A percentile compares a stretch with the other conserved stretches of the same genome.
phyloP scores from a whole-genome alignment of 176 grass and related monocot genomes.

The Carex myosuroides region DNA sequence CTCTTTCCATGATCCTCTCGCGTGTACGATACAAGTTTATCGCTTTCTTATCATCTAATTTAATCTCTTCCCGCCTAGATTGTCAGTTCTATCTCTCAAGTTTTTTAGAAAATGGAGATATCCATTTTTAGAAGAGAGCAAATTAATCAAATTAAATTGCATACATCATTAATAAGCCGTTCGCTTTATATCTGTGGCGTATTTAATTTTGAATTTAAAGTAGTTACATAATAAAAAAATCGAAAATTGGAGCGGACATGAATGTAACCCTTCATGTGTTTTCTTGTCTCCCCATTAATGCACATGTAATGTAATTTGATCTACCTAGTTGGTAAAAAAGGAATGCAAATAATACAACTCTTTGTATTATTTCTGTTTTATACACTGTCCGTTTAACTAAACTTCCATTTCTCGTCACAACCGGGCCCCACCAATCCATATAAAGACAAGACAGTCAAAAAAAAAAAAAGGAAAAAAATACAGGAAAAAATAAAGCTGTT shows the following conservation, averaged over 20 bases:
- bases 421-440: not conserved
- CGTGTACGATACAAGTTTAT: constrained; percentile 4
- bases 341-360: not conserved
- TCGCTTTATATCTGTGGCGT: not conserved
- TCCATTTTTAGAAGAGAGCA: not conserved
- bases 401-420: not conserved
- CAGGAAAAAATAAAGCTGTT: not conserved
- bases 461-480: not conserved
- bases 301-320: not conserved
- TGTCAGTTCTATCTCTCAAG: not conserved
- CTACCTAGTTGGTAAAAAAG: not conserved
- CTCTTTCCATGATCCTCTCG: not conserved
- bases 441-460: not conserved
- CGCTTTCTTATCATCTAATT: not conserved
- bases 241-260: not conserved
- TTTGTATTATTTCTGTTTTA: not conserved
- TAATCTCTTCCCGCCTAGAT: constrained; percentile 1
- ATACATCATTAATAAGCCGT: not conserved
- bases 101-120: not conserved
- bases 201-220: not conserved
- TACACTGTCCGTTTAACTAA: constrained; percentile 6
- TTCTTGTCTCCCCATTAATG: constrained; percentile 7
- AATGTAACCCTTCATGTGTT: not conserved
- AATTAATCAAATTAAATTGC: not conserved
- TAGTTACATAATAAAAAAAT: not conserved